Base-by-base conservation (phyloP, 2,329 filamentous ascomycete genomes). In the Pseudogymnoascus sp. region DNA sequence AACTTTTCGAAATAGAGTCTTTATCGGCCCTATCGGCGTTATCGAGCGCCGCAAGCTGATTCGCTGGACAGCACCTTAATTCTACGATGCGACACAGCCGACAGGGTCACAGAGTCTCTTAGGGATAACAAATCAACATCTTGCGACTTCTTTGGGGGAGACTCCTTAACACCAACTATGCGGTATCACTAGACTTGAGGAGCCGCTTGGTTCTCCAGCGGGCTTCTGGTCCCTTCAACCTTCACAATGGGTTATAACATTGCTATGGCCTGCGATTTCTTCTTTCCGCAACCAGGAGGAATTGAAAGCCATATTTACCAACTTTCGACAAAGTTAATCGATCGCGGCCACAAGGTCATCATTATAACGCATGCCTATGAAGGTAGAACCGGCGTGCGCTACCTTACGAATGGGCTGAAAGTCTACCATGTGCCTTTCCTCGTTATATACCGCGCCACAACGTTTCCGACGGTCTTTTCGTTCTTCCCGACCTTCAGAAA, bases 251-350 rank as follows among this genome's bases (percentile, higher is more conserved):
- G 71, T 77, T 88, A 87, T 76, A 88, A 86, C 72, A 88, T 88
- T 77, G 86, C 85, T 66, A 99, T 99, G 95, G 90, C 97, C 75
- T 93, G 93, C 84, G 95, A 99, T 81, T 97, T 96, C 83, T 99
- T 99, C 87, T 99, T 96, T 74, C 95, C 95, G 12, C 93, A 97
- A 73, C 93, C 95, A 61, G 93, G 95, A 73, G 95, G 95, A 70
- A 87, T 99, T 68, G 95, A 99, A 79, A 96, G 91, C 76, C 95
- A 99, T 77, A 97, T 99, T 71, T 99, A 99, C 79, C 95, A 99
- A 76, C 82, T 99, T 42, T 95, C 93, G 34, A 91, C 89, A 63
- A 99, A 97, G 83, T 86, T 99, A 69, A 92, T 97, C 68, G 93
- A 99, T 75, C 90, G 95, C 42, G 95, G 95, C 42, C 95, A 99